A percentile compares a stretch with the other conserved stretches of the same genome.
phyloP scores from a whole-genome alignment of 306 rosid genomes.

The Urtica urens region DNA sequence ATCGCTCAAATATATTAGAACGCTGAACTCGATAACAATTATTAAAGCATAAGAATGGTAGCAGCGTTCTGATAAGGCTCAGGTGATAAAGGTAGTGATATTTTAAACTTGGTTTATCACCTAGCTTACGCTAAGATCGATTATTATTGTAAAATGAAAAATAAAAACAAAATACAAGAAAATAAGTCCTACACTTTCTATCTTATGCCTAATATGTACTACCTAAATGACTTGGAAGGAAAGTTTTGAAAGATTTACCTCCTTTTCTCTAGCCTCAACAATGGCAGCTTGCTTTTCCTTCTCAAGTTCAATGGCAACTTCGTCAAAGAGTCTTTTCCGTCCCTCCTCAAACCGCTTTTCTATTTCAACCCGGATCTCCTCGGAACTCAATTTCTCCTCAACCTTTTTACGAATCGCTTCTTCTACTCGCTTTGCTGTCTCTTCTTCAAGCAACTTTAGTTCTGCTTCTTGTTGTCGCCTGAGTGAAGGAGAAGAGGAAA shows the following conservation, averaged over 20 bases:
- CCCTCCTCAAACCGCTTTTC: slow-evolving; percentile 70
- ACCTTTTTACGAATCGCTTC: slow-evolving; percentile 62
- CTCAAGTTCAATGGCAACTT: slow-evolving; percentile 68
- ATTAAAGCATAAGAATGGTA: no score
- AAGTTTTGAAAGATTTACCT: slow-evolving; percentile 53
- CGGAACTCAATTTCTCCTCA: slow-evolving; percentile 64
- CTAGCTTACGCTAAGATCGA: no score
- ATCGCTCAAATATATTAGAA: no score
- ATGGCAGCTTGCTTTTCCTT: slow-evolving; percentile 87
- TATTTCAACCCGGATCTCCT: slow-evolving; percentile 47
- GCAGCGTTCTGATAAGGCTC: no score
- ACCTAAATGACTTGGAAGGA: no score
- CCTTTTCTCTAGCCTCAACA: slow-evolving; percentile 70
- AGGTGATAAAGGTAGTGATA: no score
- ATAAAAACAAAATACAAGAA: no score
- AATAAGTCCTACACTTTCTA: no score
- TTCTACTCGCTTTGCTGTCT: slow-evolving; percentile 65
- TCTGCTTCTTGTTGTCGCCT: slow-evolving; percentile 74
- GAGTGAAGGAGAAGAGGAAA: slow-evolving; percentile 13
- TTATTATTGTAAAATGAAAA: no score
- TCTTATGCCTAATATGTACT: no score
- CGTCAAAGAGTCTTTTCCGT: slow-evolving; percentile 45
- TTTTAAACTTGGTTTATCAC: no score
- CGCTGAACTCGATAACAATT: no score
- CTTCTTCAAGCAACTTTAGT: slow-evolving; percentile 62